Conservation (phyloP, 257 asterid genomes). For the Galeopsis tetrahit region DNA sequence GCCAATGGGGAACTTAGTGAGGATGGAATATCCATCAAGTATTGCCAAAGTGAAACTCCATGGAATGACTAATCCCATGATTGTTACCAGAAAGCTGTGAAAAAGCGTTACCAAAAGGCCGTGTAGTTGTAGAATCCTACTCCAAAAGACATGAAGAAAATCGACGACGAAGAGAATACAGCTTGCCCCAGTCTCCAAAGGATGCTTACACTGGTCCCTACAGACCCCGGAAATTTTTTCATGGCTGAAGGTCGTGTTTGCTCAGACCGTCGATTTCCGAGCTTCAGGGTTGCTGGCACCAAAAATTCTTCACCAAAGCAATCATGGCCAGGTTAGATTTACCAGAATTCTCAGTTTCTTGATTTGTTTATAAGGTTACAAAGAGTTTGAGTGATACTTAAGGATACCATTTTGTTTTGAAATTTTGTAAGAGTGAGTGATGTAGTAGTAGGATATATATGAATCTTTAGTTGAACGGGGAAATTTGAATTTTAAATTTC, state of each 20-base stretch:
- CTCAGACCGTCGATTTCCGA: background rate
- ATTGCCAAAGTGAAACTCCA: conserved; percentile 81
- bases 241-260: conserved; percentile 31
- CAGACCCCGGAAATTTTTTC: conserved; percentile 59
- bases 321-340: conserved; percentile 20
- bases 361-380: conserved; percentile 8
- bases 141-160: conserved; percentile 71
- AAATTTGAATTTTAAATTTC: too few species aligned
- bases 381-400: conserved; percentile 30
- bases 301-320: conserved; percentile 12
- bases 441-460: too few species aligned
- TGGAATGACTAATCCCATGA: conserved; percentile 81
- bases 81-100: conserved; percentile 67
- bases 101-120: conserved; percentile 65
- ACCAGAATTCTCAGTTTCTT: conserved; percentile 15
- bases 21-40: conserved; percentile 65
- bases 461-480: too few species aligned
- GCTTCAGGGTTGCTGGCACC: conserved; percentile 14
- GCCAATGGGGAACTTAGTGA: conserved; percentile 49
- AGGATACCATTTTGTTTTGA: too few species aligned
- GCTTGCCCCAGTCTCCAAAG: conserved; percentile 68
- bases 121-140: conserved; percentile 78
- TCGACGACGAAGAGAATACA: conserved; percentile 62
- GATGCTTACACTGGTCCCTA: conserved; percentile 67
- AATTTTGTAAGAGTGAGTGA: too few species aligned